Conservation (phyloP, 192 early-diverging fungal species). For the Lobosporangium transversale region DNA sequence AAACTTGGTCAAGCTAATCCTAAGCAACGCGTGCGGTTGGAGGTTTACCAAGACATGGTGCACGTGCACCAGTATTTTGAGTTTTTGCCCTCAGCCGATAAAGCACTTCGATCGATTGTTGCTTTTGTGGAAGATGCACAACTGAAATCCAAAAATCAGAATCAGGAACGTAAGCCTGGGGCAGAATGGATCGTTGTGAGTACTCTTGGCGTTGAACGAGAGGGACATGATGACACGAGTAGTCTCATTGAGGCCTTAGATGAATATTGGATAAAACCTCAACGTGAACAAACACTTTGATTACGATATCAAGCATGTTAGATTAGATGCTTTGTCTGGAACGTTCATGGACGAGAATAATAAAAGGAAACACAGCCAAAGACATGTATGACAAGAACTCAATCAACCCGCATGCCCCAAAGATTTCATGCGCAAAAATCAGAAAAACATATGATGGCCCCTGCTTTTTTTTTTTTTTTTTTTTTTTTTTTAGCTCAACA, state of each 20-base stretch:
- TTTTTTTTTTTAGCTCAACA: neutral
- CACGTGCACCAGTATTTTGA: conserved; percentile 46
- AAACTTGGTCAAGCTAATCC: conserved; percentile 30
- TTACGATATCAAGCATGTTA: too few relatives aligned
- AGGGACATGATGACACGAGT: conserved; percentile 17
- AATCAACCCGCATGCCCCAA: neutral
- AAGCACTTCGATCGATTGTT: conserved; percentile 19
- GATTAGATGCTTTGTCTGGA: neutral
- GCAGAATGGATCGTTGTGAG: conserved; percentile 36
- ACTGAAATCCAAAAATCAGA: too few relatives aligned
- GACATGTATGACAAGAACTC: neutral
- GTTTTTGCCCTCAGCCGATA: conserved; percentile 29
- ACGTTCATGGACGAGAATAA: neutral
- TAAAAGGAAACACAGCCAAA: neutral
- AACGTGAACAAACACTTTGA: neutral
- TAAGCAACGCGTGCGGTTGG: conserved; percentile 11
- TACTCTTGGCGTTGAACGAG: conserved; percentile 15
- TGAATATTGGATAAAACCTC: conserved; percentile 8
- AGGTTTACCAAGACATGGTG: conserved; percentile 39
- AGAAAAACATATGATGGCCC: too few relatives aligned
- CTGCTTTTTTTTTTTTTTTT: too few relatives aligned
- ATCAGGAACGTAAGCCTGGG: too few relatives aligned
- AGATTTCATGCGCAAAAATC: neutral
- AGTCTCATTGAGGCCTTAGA: conserved; percentile 14
- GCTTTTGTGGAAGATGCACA: conserved; percentile 13